phyloP scores from a whole-genome alignment of 2,329 filamentous ascomycete genomes.

The Leptographium wingfieldii region DNA sequence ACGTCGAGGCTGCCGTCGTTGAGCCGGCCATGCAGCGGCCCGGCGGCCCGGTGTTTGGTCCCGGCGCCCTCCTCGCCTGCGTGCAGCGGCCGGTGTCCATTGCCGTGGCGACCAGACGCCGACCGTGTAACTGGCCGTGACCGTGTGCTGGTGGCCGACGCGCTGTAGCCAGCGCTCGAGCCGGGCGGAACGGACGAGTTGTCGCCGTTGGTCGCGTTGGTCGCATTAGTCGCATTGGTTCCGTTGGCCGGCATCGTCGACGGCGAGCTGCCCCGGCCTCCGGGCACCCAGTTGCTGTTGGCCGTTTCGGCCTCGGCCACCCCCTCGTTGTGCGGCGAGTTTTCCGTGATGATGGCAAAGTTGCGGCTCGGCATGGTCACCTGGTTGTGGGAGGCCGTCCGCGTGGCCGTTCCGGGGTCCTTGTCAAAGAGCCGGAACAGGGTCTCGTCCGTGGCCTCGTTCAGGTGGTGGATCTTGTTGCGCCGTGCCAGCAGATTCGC shows the following conservation, averaged over 20 bases:
- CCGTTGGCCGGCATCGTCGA: neutral
- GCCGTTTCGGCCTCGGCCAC: neutral
- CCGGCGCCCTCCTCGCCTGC: constrained; percentile 67
- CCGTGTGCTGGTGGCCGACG: constrained; percentile 5
- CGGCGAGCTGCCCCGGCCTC: neutral
- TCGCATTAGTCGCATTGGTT: neutral
- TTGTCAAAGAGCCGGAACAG: constrained; percentile 85
- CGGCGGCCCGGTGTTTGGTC: constrained; percentile 62
- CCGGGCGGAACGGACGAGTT: constrained; percentile 6
- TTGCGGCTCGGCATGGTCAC: constrained; percentile 90
- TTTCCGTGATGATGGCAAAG: constrained; percentile 83
- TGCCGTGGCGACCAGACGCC: constrained; percentile 23
- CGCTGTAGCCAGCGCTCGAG: constrained; percentile 13
- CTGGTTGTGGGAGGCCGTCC: constrained; percentile 63
- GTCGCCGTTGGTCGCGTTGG: neutral
- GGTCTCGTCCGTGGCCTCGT: constrained; percentile 73
- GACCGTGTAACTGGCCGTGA: constrained; percentile 23
- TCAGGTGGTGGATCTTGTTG: constrained; percentile 67
- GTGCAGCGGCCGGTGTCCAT: constrained; percentile 62
- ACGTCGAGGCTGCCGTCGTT: constrained; percentile 61
- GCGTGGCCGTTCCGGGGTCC: constrained; percentile 67
- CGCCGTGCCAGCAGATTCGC: constrained; percentile 82
- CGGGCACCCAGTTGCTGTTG: neutral
- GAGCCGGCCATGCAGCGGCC: constrained; percentile 39
- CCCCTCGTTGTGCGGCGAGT: constrained; percentile 47